phyloP scores from a whole-genome alignment of 179 eudicot genomes.

The Spinacia oleracea region DNA sequence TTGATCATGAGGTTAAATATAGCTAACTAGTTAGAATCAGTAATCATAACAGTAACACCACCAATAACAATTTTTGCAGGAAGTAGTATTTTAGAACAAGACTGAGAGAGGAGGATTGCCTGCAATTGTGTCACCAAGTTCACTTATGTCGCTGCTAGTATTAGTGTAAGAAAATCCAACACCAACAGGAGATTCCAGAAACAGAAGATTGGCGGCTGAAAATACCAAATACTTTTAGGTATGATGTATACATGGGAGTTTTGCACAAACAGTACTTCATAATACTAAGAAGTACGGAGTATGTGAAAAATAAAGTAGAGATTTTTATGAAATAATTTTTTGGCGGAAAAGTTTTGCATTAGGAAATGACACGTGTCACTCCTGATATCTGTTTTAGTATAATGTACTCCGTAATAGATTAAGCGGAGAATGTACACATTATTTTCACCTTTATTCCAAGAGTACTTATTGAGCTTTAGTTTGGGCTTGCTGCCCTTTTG shows the following conservation, averaged over 20 bases:
- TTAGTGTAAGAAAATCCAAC: conserved; percentile 91
- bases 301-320: too few relatives aligned
- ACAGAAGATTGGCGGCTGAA: conserved; percentile 77
- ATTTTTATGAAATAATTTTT: too few relatives aligned
- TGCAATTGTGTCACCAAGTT: conserved; percentile 75
- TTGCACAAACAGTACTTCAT: too few relatives aligned
- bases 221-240: not conserved
- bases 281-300: too few relatives aligned
- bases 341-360: too few relatives aligned
- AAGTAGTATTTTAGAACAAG: not conserved
- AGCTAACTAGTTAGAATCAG: not conserved
- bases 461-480: conserved; percentile 59
- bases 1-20: not conserved
- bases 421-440: not conserved
- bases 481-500: conserved; percentile 51
- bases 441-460: conserved; percentile 72
- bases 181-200: conserved; percentile 89
- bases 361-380: too few relatives aligned
- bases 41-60: not conserved
- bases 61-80: not conserved
- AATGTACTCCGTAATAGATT: too few relatives aligned
- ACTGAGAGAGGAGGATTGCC: conserved; percentile 34
- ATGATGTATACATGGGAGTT: too few relatives aligned
- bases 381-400: too few relatives aligned
- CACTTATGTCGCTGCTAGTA: conserved; percentile 57